Percentiles rank a stretch among this genome's conserved stretches.
Conservation (phyloP, 2,329 filamentous ascomycete species). For the Diaporthe ilicicola region DNA sequence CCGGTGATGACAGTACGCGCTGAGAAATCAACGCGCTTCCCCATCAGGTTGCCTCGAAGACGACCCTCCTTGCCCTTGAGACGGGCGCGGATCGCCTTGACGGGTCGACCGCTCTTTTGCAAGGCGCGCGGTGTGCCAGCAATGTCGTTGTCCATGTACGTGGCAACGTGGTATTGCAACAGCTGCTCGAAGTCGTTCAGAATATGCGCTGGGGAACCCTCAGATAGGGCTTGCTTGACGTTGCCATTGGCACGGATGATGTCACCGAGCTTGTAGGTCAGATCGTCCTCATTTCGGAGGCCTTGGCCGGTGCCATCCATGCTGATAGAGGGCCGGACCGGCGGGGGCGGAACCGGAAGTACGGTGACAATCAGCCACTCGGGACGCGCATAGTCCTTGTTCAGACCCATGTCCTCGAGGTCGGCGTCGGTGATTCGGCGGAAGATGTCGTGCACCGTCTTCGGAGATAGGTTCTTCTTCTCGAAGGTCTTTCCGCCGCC, state of each 20-base stretch:
- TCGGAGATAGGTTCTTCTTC: conserved; percentile 82
- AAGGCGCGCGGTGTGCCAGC: conserved; percentile 92
- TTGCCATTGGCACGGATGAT: conserved; percentile 98
- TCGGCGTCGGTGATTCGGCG: conserved; percentile 84
- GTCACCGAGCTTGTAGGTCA: conserved; percentile 99
- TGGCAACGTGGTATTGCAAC: conserved; percentile 97
- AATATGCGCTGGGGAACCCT: conserved; percentile 92
- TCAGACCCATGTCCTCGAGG: conserved; percentile 87
- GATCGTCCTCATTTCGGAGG: conserved; percentile 95
- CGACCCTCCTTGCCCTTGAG: conserved; percentile 99
- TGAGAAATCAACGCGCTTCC: conserved; percentile 99
- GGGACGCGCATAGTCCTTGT: conserved; percentile 91
- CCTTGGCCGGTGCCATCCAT: conserved; percentile 94
- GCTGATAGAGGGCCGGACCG: conserved; percentile 95
- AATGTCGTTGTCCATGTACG: conserved; percentile 99
- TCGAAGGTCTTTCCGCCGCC: conserved; percentile 79
- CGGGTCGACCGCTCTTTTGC: conserved; percentile 95
- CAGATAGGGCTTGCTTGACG: conserved; percentile 87
- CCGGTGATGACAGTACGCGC: conserved; percentile 99
- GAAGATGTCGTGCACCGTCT: conserved; percentile 87
- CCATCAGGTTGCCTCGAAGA: conserved; percentile 98
- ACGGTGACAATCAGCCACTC: conserved; percentile 99
- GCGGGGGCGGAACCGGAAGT: conserved; percentile 92
- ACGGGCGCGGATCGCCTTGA: conserved; percentile 95
- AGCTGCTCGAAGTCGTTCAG: conserved; percentile 89